These are phyloP conservation scores for Backusella liffmaniae DNA, from an alignment of 192 early-diverging fungal genomes.

Conservation along the genomic window DNA sequence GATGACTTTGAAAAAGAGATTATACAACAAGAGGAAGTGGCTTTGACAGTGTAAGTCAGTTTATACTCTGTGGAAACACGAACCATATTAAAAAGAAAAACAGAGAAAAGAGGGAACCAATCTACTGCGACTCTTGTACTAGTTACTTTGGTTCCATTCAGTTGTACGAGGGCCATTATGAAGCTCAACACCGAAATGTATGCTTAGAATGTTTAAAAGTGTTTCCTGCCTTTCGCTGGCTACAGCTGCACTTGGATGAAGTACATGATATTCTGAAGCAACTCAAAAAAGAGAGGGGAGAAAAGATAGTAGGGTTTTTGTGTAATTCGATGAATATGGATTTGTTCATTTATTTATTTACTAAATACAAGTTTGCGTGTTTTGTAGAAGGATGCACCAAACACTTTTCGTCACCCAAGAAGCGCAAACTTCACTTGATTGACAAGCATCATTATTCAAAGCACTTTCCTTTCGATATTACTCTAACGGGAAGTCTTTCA, in stretches of 20 bases:
- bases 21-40: conserved; percentile 16
- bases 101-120: background rate
- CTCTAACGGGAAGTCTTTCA: conserved; percentile 38
- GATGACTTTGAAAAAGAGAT: background rate
- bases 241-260: conserved; percentile 50
- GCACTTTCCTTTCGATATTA: conserved; percentile 48
- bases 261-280: conserved; percentile 45
- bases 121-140: conserved; percentile 22
- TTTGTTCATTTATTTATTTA: background rate
- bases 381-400: conserved; percentile 49
- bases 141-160: conserved; percentile 33
- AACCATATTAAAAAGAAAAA: background rate
- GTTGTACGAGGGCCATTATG: conserved; percentile 54
- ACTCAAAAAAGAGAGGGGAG: conserved; percentile 47
- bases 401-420: conserved; percentile 35
- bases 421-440: conserved; percentile 48
- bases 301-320: conserved; percentile 42
- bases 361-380: conserved; percentile 44
- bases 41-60: conserved; percentile 5
- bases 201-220: conserved; percentile 45
- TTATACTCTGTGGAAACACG: background rate
- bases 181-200: conserved; percentile 45
- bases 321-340: background rate
- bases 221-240: conserved; percentile 48
- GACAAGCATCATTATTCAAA: conserved; percentile 53